A percentile compares a stretch with the other conserved stretches of the same genome.
Evolutionary conservation across 805 yeast genomes (phyloP).

Genomic region (Cyberlindnera suaveolens): DNA sequence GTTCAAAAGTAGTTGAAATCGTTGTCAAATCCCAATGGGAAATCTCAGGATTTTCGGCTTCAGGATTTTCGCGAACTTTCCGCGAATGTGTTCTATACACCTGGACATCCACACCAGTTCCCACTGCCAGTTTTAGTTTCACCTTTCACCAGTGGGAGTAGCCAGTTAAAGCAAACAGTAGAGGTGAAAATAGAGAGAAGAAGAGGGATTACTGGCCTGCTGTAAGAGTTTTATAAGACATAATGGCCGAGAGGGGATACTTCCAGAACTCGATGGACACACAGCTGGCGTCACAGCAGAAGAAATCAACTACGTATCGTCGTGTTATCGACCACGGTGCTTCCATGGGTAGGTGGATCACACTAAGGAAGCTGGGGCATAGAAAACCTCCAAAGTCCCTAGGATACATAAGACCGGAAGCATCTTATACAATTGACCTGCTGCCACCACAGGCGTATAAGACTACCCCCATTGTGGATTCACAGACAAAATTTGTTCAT

Average conservation of each 20-base stretch:
- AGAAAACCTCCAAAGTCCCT: slow-evolving; percentile 39
- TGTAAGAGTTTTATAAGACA: background rate
- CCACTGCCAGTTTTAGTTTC: background rate
- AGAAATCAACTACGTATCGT: slow-evolving; percentile 45
- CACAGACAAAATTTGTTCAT: slow-evolving; percentile 81
- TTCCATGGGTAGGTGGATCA: slow-evolving; percentile 60
- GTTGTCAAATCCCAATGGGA: background rate
- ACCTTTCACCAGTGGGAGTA: too few relatives aligned
- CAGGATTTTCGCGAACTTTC: background rate
- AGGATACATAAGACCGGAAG: slow-evolving; percentile 52
- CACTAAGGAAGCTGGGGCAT: slow-evolving; percentile 38
- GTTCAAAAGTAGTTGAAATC: too few relatives aligned
- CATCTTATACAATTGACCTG: slow-evolving; percentile 55
- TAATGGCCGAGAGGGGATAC: slow-evolving; percentile 4
- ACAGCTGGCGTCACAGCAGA: slow-evolving; percentile 35
- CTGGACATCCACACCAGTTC: background rate
- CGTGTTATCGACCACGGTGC: slow-evolving; percentile 77
- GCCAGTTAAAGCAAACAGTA: background rate
- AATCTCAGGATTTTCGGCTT: background rate
- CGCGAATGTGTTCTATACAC: background rate
- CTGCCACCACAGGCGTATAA: slow-evolving; percentile 61
- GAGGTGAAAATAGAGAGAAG: background rate
- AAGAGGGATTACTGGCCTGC: background rate
- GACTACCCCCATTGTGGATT: slow-evolving; percentile 48
- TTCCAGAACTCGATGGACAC: slow-evolving; percentile 22